These are phyloP conservation scores for Corinectria fuckeliana DNA, from an alignment of 2,329 filamentous ascomycete genomes.

Conservation along the genomic window DNA sequence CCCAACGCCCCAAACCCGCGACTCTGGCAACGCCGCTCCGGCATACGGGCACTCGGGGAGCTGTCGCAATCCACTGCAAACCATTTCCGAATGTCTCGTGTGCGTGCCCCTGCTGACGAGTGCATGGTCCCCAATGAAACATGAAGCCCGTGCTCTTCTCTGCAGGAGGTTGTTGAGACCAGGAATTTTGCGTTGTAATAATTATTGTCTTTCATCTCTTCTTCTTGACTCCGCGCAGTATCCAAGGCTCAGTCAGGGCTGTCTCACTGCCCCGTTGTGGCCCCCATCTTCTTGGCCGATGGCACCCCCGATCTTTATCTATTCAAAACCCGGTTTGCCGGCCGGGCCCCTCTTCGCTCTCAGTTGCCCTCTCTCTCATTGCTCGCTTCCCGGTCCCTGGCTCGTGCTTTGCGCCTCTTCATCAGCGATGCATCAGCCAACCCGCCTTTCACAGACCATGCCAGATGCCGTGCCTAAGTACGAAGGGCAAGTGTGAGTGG, in stretches of 20 bases:
- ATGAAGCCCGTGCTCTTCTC: constrained; percentile 1
- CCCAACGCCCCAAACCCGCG: not conserved
- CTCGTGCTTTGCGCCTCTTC: not conserved
- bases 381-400: not conserved
- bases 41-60: too few species aligned
- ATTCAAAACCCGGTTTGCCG: not conserved
- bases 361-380: constrained; percentile 1
- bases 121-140: not conserved
- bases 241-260: not conserved
- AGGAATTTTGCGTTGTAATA: not conserved
- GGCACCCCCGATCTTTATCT: not conserved
- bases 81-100: not conserved
- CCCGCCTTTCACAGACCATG: not conserved
- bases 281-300: not conserved
- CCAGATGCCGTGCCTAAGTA: not conserved
- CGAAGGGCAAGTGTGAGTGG: too few species aligned
- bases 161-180: not conserved
- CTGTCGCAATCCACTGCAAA: too few species aligned
- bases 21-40: too few species aligned
- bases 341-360: not conserved
- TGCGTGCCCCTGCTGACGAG: constrained; percentile 12
- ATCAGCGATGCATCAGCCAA: not conserved
- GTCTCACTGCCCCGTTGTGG: not conserved
- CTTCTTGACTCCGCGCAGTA: not conserved
- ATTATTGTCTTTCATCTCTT: too few species aligned